A percentile compares a stretch with the other conserved stretches of the same genome.
Evolutionary conservation across 2,329 filamentous ascomycete species (phyloP).

Genomic region (Pseudogymnoascus sp.): DNA sequence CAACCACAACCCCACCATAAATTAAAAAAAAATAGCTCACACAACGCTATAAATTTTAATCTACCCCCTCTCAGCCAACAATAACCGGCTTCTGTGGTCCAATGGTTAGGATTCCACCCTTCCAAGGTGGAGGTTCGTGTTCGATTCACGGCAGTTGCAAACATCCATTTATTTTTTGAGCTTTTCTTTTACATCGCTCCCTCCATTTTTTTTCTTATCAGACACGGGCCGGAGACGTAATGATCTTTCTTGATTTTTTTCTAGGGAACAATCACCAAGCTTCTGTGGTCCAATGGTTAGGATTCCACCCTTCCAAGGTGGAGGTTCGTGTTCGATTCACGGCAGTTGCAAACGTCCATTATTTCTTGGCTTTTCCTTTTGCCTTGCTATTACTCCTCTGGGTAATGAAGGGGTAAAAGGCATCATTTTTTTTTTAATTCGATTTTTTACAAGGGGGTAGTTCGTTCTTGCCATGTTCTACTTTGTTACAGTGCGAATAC

Average conservation of each 20-base stretch:
- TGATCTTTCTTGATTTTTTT: too few relatives aligned
- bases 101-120: constrained; percentile 22
- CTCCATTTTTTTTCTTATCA: background rate
- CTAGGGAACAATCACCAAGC: background rate
- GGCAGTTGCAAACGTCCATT: constrained; percentile 11
- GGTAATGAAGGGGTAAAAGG: background rate
- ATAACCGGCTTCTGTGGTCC: constrained; percentile 9
- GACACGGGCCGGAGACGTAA: too few relatives aligned
- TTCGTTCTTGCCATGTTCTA: background rate
- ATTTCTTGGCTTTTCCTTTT: constrained; percentile 3
- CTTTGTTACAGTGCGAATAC: background rate
- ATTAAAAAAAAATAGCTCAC: background rate
- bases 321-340: constrained; percentile 25
- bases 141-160: constrained; percentile 19
- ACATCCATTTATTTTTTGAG: constrained; percentile 11
- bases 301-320: constrained; percentile 25
- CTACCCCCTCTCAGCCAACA: background rate
- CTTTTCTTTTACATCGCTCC: background rate
- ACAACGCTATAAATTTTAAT: background rate
- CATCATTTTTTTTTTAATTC: background rate
- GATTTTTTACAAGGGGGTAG: background rate
- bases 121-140: constrained; percentile 25
- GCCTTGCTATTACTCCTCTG: background rate
- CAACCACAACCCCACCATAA: constrained; percentile 15
- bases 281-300: constrained; percentile 17